Evolutionary conservation across 2,329 filamentous ascomycete genomes (phyloP).

Genomic region (Pestalotiopsis fici): DNA sequence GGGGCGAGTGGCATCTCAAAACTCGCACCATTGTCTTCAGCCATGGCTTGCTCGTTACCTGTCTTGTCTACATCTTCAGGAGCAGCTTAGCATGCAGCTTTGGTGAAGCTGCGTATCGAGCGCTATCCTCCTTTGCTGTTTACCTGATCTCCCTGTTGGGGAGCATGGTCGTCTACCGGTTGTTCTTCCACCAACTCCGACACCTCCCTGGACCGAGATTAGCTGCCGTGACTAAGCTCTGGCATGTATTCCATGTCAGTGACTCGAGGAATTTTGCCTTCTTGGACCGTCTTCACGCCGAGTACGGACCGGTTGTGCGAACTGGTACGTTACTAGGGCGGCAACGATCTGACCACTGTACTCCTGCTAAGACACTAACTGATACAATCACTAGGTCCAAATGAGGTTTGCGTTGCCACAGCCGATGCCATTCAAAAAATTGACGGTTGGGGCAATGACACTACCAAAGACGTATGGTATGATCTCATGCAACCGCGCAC

Average conservation of each 20-base stretch:
- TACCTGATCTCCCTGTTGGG: constrained; percentile 16
- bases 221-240: constrained; percentile 36
- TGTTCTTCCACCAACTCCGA: constrained; percentile 39
- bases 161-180: constrained; percentile 39
- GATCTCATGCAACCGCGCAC: constrained; percentile 21
- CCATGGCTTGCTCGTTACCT: constrained; percentile 12
- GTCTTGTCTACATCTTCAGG: neutral
- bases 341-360: neutral
- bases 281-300: constrained; percentile 17
- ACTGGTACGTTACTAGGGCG: constrained; percentile 7
- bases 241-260: constrained; percentile 29
- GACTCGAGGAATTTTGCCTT: constrained; percentile 23
- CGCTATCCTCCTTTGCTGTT: neutral
- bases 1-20: constrained; percentile 26
- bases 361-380: neutral
- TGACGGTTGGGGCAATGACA: constrained; percentile 24
- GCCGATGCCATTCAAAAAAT: constrained; percentile 22
- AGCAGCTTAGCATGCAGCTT: neutral
- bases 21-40: constrained; percentile 17
- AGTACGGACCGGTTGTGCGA: constrained; percentile 27
- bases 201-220: constrained; percentile 37
- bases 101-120: neutral
- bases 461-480: constrained; percentile 27
- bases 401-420: constrained; percentile 25
- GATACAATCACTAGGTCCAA: constrained; percentile 16